Evolutionary conservation across 371 early-diverging fungal species (phyloP).

Genomic region (Mucor mucedo): DNA sequence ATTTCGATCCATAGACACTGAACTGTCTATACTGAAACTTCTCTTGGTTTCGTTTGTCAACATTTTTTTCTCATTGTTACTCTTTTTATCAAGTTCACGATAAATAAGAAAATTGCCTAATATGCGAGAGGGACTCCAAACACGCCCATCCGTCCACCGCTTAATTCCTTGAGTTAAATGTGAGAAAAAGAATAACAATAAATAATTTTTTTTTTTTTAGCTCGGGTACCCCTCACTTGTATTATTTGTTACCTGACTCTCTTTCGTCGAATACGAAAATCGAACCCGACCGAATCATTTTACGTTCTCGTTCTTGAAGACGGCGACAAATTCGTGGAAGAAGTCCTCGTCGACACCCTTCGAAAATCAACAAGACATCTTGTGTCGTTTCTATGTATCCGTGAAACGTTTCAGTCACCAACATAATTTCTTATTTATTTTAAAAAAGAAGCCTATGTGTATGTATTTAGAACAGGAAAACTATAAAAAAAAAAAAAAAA

Average conservation of each 20-base stretch:
- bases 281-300: constrained; percentile 65
- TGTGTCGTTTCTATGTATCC: constrained; percentile 62
- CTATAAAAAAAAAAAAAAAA: constrained; percentile 7
- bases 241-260: constrained; percentile 50
- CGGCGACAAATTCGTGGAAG: constrained; percentile 66
- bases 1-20: constrained; percentile 38
- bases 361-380: constrained; percentile 73
- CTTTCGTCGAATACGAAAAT: constrained; percentile 76
- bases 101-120: constrained; percentile 68
- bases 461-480: neutral
- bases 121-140: constrained; percentile 75
- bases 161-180: constrained; percentile 56
- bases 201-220: neutral
- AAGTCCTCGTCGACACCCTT: constrained; percentile 68
- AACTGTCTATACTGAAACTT: constrained; percentile 37
- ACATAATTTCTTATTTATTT: constrained; percentile 14
- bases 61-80: constrained; percentile 27
- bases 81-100: constrained; percentile 60
- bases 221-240: neutral
- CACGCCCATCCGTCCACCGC: constrained; percentile 77
- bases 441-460: neutral
- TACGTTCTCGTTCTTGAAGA: constrained; percentile 65
- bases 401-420: constrained; percentile 54
- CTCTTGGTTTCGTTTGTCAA: constrained; percentile 18
- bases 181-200: neutral